These are phyloP conservation scores for Sequoiadendron giganteum DNA, from an alignment of 75 land plant species.

Conservation along the genomic window DNA sequence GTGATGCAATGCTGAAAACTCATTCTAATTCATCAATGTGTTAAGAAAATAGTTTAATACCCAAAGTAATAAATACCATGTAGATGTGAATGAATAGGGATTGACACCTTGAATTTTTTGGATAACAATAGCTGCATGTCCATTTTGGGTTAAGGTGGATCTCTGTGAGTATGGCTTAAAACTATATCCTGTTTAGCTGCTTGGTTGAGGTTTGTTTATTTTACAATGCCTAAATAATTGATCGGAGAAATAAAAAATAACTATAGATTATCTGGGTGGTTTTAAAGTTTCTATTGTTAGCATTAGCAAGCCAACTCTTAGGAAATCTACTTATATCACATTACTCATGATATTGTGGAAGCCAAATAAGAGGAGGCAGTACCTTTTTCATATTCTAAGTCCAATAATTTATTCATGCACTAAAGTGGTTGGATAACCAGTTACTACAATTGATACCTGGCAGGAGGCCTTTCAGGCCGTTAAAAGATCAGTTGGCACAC, in stretches of 20 bases:
- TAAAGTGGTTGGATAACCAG: neutral
- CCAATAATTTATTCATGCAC: neutral
- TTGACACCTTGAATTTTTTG: neutral
- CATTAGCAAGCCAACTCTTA: neutral
- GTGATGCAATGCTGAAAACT: neutral
- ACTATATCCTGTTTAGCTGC: neutral
- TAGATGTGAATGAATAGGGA: neutral
- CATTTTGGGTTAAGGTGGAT: neutral
- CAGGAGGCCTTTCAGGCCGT: no score
- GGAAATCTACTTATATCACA: neutral
- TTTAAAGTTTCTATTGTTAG: neutral
- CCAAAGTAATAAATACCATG: neutral
- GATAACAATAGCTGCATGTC: neutral
- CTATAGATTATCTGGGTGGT: neutral
- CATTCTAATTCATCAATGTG: neutral
- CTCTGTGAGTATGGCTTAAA: neutral
- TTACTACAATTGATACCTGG: neutral
- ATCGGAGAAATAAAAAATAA: neutral
- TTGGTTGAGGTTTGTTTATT: neutral
- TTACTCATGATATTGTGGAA: neutral
- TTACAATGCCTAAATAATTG: neutral
- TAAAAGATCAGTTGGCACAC: no score
- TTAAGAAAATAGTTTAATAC: neutral
- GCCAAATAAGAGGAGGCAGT: neutral
- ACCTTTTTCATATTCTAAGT: neutral